Base-by-base conservation (phyloP, 192 early-diverging fungal species). In the Geranomyces variabilis region DNA sequence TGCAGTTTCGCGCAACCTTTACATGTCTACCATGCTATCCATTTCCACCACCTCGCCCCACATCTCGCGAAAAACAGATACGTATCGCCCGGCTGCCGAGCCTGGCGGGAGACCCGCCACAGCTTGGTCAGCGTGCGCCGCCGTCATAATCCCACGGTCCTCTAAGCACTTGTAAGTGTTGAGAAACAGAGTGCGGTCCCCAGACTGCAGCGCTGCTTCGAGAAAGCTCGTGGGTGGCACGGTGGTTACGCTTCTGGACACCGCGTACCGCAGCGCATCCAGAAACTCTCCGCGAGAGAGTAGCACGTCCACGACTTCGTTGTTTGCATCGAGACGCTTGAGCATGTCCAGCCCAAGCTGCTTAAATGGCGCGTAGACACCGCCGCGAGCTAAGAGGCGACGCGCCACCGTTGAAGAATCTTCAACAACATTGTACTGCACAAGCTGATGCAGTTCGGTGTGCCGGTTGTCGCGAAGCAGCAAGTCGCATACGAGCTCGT, bases 21-120 rank as follows among this genome's bases (percentile, higher is more conserved):
- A 53, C 51, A 72, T 49, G 30, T 72, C 70, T 24, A 72, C 29
- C 43, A 72, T 45, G 43, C 57, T 72, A 28, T 84, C 80, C 80
- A 85, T 82, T 47, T 77, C 79, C 12, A 85, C 61, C 8, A 66
- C 69, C 44, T 79, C 77, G 6, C 75, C 79, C 83, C 80, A 82
- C 72, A 82, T 57, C 67, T 85, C 83, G 53, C 80, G 36, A 66
- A 47, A 85, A 2, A 82, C 64, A 17, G 73, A 76, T 14, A 75
- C 47, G 70, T 72, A 85, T 30, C 80, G 41, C 0, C 69, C 62
- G 43, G 51, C 30, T 0, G 24, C 66, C 72, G 22, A 41, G 13
- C 65, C 74, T 33, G 53, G 17, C 21, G 59, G 28, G 49, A 36
- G 21, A 53, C 72, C 63, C 26, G 28, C 24, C 28, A 28, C 24